A percentile compares a stretch with the other conserved stretches of the same genome.
Conservation (phyloP, 352 stramenopile species). For the Pythium diclinum region DNA sequence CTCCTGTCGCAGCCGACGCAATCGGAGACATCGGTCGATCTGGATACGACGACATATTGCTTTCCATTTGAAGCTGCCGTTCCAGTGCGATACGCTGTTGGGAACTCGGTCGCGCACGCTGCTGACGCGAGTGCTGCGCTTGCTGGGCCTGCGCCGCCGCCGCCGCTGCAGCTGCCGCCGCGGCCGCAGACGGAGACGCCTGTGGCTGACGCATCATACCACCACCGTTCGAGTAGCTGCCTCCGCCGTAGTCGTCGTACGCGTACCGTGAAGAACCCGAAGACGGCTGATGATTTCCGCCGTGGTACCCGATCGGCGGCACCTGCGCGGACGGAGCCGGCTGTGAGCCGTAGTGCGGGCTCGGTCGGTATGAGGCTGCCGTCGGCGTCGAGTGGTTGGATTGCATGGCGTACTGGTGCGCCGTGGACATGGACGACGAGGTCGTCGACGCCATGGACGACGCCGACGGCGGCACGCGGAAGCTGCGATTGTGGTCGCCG, state of each 20-base stretch:
- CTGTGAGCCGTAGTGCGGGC: slow-evolving; percentile 16
- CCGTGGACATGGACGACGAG: neutral
- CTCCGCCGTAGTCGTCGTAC: slow-evolving; percentile 7
- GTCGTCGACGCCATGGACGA: neutral
- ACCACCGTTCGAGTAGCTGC: slow-evolving; percentile 13
- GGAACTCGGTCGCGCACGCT: slow-evolving; percentile 11
- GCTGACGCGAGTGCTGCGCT: slow-evolving; percentile 10
- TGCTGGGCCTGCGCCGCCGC: slow-evolving; percentile 8
- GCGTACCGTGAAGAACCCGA: neutral
- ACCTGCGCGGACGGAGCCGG: neutral
- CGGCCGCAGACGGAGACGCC: slow-evolving; percentile 8
- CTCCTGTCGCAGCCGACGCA: neutral
- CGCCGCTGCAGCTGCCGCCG: slow-evolving; percentile 9
- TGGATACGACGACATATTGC: slow-evolving; percentile 9
- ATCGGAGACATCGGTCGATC: slow-evolving; percentile 14
- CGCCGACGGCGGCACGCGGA: slow-evolving; percentile 17
- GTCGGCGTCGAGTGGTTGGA: slow-evolving; percentile 17
- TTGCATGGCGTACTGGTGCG: neutral
- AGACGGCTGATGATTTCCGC: neutral
- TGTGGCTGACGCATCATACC: slow-evolving; percentile 5
- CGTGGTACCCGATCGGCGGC: slow-evolving; percentile 9
- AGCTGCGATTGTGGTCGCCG: slow-evolving; percentile 20
- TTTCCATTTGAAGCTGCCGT: slow-evolving; percentile 4
- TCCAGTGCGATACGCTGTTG: slow-evolving; percentile 14
- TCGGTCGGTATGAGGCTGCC: slow-evolving; percentile 5